These are phyloP conservation scores for Nemania diffusa DNA, from an alignment of 2,329 filamentous ascomycete species.

Conservation along the genomic window DNA sequence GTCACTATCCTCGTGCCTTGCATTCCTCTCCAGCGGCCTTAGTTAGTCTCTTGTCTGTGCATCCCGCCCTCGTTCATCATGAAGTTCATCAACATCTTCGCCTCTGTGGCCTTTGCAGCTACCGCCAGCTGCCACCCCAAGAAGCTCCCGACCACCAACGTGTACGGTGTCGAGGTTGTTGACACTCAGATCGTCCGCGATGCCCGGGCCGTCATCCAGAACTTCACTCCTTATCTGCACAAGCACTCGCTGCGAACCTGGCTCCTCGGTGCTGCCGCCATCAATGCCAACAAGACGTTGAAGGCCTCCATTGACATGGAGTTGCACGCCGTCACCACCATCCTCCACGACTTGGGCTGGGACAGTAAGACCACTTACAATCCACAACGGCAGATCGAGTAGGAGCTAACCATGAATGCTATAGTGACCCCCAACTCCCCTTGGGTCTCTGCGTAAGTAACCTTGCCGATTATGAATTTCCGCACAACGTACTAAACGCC, in stretches of 20 bases:
- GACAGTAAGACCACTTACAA: conserved; percentile 28
- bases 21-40: background rate
- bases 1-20: conserved; percentile 1
- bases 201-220: conserved; percentile 27
- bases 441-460: conserved; percentile 30
- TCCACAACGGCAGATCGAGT: background rate
- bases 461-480: no score
- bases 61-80: conserved; percentile 21
- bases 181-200: conserved; percentile 36
- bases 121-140: conserved; percentile 16
- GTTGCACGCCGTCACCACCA: conserved; percentile 31
- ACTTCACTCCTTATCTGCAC: conserved; percentile 30
- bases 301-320: conserved; percentile 26
- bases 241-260: conserved; percentile 33
- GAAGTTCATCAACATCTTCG: conserved; percentile 24
- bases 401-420: conserved; percentile 15
- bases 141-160: conserved; percentile 19
- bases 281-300: conserved; percentile 34
- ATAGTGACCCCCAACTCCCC: conserved; percentile 34
- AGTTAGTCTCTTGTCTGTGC: conserved; percentile 15
- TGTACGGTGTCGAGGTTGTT: conserved; percentile 33
- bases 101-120: conserved; percentile 17
- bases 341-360: conserved; percentile 36
- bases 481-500: background rate
- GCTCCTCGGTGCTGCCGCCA: conserved; percentile 32